A percentile compares a stretch with the other conserved stretches of the same genome.
Evolutionary conservation across 75 land plant genomes (phyloP).

Genomic region (Sequoiadendron giganteum): DNA sequence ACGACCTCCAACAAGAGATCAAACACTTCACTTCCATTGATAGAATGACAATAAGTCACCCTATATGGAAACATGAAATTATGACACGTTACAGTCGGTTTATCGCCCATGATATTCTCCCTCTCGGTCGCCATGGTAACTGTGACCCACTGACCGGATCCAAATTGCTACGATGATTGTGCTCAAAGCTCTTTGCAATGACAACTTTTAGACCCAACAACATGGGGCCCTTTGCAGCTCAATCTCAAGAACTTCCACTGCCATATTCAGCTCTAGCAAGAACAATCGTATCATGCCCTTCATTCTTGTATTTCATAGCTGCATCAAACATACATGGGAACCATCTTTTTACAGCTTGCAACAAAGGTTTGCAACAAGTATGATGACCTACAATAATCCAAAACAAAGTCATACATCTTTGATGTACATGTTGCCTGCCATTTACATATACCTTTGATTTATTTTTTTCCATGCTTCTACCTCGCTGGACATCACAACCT

Average conservation of each 20-base stretch:
- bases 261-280: slow-evolving; percentile 94
- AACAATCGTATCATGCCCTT: slow-evolving; percentile 67
- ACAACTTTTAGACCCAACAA: slow-evolving; percentile 55
- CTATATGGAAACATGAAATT: background rate
- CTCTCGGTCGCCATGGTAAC: background rate
- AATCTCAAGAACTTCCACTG: slow-evolving; percentile 96
- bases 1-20: background rate
- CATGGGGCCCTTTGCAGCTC: slow-evolving; percentile 98
- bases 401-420: no score
- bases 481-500: no score
- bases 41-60: background rate
- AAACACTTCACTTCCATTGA: background rate
- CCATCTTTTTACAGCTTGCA: no score
- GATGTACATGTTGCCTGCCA: no score
- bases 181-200: slow-evolving; percentile 95
- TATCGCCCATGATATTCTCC: background rate
- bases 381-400: no score
- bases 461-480: no score
- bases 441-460: no score
- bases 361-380: no score
- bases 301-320: slow-evolving; percentile 80
- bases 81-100: background rate
- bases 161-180: slow-evolving; percentile 92
- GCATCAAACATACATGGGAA: slow-evolving; percentile 69
- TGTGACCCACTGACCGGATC: slow-evolving; percentile 1